Evolutionary conservation across 2,329 filamentous ascomycete species (phyloP).

Genomic region (Aureobasidium musti): DNA sequence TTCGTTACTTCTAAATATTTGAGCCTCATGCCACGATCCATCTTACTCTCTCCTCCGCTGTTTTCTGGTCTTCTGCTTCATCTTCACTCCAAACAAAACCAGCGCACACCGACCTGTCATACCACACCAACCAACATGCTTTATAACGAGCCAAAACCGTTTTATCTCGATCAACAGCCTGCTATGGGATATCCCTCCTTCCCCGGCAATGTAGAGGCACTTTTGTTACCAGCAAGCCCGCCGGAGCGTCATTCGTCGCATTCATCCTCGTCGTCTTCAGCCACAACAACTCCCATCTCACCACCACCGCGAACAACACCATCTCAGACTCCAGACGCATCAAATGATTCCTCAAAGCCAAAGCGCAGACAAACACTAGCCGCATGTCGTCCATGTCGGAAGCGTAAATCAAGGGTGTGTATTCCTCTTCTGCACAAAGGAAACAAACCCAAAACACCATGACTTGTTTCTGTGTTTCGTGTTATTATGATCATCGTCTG

Average conservation of each 20-base stretch:
- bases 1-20: neutral
- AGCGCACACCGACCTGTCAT: neutral
- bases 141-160: neutral
- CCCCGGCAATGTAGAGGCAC: constrained; percentile 18
- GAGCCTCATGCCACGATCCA: neutral
- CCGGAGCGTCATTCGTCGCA: neutral
- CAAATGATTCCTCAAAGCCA: neutral
- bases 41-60: neutral
- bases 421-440: neutral
- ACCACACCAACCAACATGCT: neutral
- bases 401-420: constrained; percentile 22
- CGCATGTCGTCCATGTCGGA: constrained; percentile 21
- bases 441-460: neutral
- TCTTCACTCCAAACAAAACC: neutral
- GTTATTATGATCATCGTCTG: neutral
- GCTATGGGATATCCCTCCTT: neutral
- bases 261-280: neutral
- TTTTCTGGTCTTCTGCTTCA: neutral
- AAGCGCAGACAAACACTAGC: constrained; percentile 22
- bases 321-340: neutral
- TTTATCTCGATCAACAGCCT: neutral
- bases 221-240: neutral
- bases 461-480: neutral
- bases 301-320: neutral
- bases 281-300: neutral